phyloP scores from a whole-genome alignment of 2,329 filamentous ascomycete genomes.

The Nannizziopsis barbatae region DNA sequence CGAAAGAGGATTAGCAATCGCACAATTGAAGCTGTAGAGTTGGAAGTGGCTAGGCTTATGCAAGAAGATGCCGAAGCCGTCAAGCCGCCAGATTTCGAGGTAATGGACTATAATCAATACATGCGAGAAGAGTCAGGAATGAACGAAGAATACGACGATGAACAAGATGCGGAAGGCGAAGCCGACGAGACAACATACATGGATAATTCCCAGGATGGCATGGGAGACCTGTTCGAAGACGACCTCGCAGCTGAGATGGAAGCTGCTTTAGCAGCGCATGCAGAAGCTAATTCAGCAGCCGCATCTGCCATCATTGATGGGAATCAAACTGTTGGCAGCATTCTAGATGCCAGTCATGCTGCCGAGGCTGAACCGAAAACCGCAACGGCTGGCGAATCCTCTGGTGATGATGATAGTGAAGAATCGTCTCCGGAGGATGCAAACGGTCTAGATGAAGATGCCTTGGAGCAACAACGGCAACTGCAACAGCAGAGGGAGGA shows the following conservation, averaged over 20 bases:
- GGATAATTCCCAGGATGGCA: conserved; percentile 21
- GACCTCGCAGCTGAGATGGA: conserved; percentile 36
- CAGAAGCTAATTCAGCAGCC: conserved; percentile 22
- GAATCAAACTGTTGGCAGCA: conserved; percentile 17
- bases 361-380: conserved; percentile 21
- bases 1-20: conserved; percentile 71
- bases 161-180: conserved; percentile 42
- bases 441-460: conserved; percentile 35
- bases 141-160: conserved; percentile 37
- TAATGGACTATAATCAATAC: conserved; percentile 46
- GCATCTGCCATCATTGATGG: conserved; percentile 19
- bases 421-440: conserved; percentile 25
- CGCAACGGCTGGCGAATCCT: conserved; percentile 29
- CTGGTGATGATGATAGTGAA: conserved; percentile 33
- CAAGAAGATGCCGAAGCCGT: conserved; percentile 54
- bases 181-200: conserved; percentile 24
- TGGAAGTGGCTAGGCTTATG: conserved; percentile 63
- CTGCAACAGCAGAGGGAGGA: conserved; percentile 37
- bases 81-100: conserved; percentile 50
- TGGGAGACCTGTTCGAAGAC: conserved; percentile 31
- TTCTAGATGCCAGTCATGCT: conserved; percentile 8
- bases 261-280: conserved; percentile 31
- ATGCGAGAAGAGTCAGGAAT: conserved; percentile 37
- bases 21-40: conserved; percentile 75
- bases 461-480: conserved; percentile 32